Percentiles rank a stretch among this genome's conserved stretches.
These are phyloP conservation scores for Immersiella caudata DNA, from an alignment of 495 filamentous ascomycete genomes.

Conservation along the genomic window DNA sequence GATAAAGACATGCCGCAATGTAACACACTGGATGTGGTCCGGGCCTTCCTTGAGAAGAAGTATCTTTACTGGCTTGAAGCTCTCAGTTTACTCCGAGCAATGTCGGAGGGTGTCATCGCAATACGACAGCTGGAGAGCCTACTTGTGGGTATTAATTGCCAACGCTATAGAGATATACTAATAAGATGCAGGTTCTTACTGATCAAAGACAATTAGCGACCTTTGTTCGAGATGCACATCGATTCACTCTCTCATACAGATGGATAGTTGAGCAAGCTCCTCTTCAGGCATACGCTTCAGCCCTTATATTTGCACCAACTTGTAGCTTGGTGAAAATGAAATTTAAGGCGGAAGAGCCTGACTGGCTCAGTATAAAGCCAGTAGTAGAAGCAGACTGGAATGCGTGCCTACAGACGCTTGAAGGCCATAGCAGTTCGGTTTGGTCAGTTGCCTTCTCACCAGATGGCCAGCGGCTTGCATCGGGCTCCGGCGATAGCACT, in stretches of 20 bases:
- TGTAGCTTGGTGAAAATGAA: slow-evolving; percentile 22
- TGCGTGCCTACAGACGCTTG: slow-evolving; percentile 12
- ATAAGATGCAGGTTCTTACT: not conserved
- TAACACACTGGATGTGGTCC: slow-evolving; percentile 11
- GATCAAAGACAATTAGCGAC: not conserved
- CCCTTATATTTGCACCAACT: slow-evolving; percentile 25
- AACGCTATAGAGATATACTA: not conserved
- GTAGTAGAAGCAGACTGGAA: slow-evolving; percentile 21
- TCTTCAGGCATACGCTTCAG: slow-evolving; percentile 26
- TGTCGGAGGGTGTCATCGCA: slow-evolving; percentile 30
- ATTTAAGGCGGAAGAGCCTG: slow-evolving; percentile 20
- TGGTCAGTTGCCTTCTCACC: slow-evolving; percentile 17
- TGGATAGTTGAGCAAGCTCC: slow-evolving; percentile 32
- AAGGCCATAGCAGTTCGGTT: slow-evolving; percentile 17
- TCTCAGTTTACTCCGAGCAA: slow-evolving; percentile 37
- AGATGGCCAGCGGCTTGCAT: no score
- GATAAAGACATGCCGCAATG: slow-evolving; percentile 4
- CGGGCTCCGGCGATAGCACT: no score
- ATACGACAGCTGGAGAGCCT: slow-evolving; percentile 27
- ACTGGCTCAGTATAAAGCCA: slow-evolving; percentile 27
- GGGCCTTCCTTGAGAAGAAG: slow-evolving; percentile 17
- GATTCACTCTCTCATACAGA: slow-evolving; percentile 36
- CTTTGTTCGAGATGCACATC: slow-evolving; percentile 25
- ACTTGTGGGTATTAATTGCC: slow-evolving; percentile 21
- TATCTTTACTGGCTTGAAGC: slow-evolving; percentile 34